Conservation (phyloP, 768 basidiomycete genomes). For the Cytidiella melzeri region DNA sequence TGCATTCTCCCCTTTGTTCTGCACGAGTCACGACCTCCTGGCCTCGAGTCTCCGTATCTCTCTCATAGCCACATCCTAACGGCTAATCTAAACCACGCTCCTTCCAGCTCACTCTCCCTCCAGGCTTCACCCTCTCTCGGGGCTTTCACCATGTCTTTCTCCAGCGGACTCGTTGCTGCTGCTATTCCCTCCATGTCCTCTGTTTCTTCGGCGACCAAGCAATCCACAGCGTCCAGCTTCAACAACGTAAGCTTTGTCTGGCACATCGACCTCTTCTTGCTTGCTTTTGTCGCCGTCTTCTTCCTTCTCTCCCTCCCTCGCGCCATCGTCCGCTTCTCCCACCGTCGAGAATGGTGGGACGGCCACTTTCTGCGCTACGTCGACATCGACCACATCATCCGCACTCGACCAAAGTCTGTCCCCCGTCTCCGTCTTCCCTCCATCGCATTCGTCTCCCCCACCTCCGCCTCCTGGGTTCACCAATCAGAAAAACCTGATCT, state of each 20-base stretch:
- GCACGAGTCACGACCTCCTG: background rate
- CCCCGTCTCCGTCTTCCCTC: background rate
- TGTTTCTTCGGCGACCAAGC: conserved; percentile 1
- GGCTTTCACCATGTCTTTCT: background rate
- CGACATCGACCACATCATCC: background rate
- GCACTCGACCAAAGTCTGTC: conserved; percentile 1
- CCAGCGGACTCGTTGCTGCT: conserved; percentile 1
- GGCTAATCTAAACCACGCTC: background rate
- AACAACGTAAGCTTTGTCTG: conserved; percentile 16
- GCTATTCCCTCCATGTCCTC: conserved; percentile 9
- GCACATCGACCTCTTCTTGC: conserved; percentile 18
- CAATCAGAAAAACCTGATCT: conserved; percentile 4
- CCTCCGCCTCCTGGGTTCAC: background rate
- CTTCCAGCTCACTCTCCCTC: background rate
- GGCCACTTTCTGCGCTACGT: conserved; percentile 15
- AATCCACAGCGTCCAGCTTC: conserved; percentile 5
- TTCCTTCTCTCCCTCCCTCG: conserved; percentile 20
- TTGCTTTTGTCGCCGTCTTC: conserved; percentile 17
- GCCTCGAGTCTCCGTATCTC: background rate
- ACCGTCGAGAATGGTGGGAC: conserved; percentile 10
- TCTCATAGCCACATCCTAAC: background rate
- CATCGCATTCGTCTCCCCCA: conserved; percentile 2
- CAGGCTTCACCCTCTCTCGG: background rate
- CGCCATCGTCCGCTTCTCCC: conserved; percentile 15
- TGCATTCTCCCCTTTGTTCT: background rate